Evolutionary conservation across 352 stramenopile genomes (phyloP), one percentile per base, ranked within the genome.

Genomic region (Globisporangium echinulatum): DNA sequence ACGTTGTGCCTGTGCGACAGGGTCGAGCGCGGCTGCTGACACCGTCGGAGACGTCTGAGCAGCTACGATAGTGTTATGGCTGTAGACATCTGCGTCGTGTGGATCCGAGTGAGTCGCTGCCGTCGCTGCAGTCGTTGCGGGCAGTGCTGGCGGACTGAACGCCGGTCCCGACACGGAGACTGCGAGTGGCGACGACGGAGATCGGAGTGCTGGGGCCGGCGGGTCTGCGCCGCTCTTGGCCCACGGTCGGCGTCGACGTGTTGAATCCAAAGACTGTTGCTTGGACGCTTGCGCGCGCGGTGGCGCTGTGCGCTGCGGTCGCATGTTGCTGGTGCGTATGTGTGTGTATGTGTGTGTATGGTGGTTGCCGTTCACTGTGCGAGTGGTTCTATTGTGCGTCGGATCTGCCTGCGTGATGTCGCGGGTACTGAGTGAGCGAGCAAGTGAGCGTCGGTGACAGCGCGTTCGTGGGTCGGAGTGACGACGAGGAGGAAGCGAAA

Each of bases 151-250:
- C 8, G 37, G 47, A 10, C 48, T 44, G 43, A 59, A 64, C 44
- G 38, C 15, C 5, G 54, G 52, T 2, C 33, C 53, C 1, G 59
- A 64, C 15, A 64, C 52, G 11, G 59, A 64, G 13, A 56, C 59
- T 15, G 59, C 52, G 53, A 64, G 59, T 15, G 59, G 58, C 47
- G 33, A 60, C 52, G 33, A 46, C 17, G 46, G 14, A 2, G 52
- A 48, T 39, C 40, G 33, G 17, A 13, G 8, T 8, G 52, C 39
- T 11, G 39, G n/a, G 5, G 8, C 15, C 8, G 52, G 4, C 4
- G 4, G 7, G 9, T 57, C 40, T 25, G 52, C 9, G 37, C 1
- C 10, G 5, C n/a, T 39, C 0, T 19, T 11, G 4, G 17, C 1
- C 25, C 39, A 25, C 17, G 46, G 46, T 25, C 46, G 52, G 15